Conservation (phyloP, 176 grass and related monocot genomes). For the Oryza officinalis region DNA sequence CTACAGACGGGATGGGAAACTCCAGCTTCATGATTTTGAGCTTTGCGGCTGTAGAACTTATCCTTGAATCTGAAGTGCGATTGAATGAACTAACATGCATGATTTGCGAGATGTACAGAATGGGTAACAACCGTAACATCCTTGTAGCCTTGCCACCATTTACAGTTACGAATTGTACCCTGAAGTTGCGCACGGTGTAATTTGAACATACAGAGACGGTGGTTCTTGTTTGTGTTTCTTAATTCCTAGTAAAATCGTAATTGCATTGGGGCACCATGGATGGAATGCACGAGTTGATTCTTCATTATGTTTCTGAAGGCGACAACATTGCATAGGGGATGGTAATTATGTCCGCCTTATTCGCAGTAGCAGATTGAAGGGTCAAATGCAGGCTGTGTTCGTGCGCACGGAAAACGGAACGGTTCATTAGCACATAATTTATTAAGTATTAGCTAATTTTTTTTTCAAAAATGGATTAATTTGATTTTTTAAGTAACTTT, state of each 20-base stretch:
- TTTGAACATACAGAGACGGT: neutral
- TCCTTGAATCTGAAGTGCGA: neutral
- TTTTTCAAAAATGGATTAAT: no score
- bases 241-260: neutral
- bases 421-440: no score
- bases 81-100: neutral
- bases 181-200: neutral
- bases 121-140: neutral
- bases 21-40: constrained; percentile 68
- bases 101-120: neutral
- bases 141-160: neutral
- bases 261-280: no score
- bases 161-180: neutral
- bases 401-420: no score
- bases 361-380: no score
- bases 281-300: no score
- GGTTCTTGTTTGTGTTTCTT: constrained; percentile 17
- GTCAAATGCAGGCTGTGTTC: no score
- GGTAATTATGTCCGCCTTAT: no score
- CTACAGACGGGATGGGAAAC: constrained; percentile 17
- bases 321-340: neutral
- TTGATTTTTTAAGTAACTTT: no score
- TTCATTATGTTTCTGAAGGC: no score
- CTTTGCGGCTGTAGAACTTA: constrained; percentile 50
- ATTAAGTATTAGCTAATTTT: no score